Evolutionary conservation across 371 early-diverging fungal genomes (phyloP).

Genomic region (Batrachochytrium dendrobatidis): DNA sequence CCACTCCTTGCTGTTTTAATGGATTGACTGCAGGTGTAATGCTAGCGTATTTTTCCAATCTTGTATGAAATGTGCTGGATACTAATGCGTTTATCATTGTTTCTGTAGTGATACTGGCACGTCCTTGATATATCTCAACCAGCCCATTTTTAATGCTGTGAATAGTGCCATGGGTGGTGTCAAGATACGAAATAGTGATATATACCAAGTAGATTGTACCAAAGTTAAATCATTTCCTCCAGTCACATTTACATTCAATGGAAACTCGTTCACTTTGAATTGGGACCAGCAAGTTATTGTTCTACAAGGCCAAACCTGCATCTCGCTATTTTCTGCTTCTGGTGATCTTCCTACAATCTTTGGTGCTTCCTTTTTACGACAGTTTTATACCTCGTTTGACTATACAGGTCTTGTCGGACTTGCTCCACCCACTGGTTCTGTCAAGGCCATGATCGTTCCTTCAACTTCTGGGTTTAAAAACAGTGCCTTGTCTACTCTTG

Average conservation of each 20-base stretch:
- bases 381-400: neutral
- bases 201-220: neutral
- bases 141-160: neutral
- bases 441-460: no score
- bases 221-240: neutral
- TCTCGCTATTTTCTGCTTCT: neutral
- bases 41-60: no score
- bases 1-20: no score
- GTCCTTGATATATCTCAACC: neutral
- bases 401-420: neutral
- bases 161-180: neutral
- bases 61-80: no score
- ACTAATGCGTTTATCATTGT: no score
- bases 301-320: neutral
- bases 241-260: neutral
- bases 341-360: neutral
- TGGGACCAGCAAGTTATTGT: neutral
- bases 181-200: neutral
- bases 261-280: neutral
- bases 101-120: slow-evolving; percentile 3
- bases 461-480: no score
- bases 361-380: neutral
- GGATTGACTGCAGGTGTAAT: no score
- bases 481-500: no score
- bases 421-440: neutral